Base-by-base conservation (phyloP, 352 stramenopile genomes). In the Phytophthora sp. region DNA sequence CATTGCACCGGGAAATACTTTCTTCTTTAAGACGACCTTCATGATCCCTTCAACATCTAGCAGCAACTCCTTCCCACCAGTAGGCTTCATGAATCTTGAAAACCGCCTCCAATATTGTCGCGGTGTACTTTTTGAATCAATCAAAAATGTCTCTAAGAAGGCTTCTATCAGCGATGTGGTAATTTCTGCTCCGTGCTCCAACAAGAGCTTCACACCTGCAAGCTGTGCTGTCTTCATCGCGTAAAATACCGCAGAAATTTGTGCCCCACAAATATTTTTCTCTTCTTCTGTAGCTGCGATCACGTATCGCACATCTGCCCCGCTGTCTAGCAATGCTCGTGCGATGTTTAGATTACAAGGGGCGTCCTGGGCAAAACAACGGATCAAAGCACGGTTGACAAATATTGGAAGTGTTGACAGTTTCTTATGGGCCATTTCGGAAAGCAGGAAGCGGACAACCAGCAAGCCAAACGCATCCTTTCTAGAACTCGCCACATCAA, bases 1-100 rank as follows among this genome's bases (percentile, higher is more conserved):
- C 62, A 84, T 73, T 0, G 66, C 58, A 7, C 18, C 13, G 12
- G 37, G 11, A 28, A 69, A 75, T 28, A 66, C 31, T 7, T 60
- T 62, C 21, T 68, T 74, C 18, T 78, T 59, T 18, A 88, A 57
- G 8, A 89, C 44, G 5, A 69, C 52, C 9, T 46, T 56, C 76
- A 89, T 84, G 5, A 88, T 31, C 26, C 51, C 61, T 44, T 84
- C 73, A 5, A 84, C 66, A 26, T 84, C 62, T 5, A 81, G 20
- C n/a, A 89, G 43, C 2, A 65, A 54, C 43, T 77, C 30, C 8
- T 38, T 61, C 1, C 53, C 64, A 1, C 67, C 53, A 11, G 59
- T 66, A 4, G 24, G 52, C 17, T 71, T 75, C 7, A 86, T 9
- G 24, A 70, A 82, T 11, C 49, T 63, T 3, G 67, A 62, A 51